These are phyloP conservation scores for Cryptococcus jaspeensis DNA, from an alignment of 1,284 basidiomycete species.

Conservation along the genomic window DNA sequence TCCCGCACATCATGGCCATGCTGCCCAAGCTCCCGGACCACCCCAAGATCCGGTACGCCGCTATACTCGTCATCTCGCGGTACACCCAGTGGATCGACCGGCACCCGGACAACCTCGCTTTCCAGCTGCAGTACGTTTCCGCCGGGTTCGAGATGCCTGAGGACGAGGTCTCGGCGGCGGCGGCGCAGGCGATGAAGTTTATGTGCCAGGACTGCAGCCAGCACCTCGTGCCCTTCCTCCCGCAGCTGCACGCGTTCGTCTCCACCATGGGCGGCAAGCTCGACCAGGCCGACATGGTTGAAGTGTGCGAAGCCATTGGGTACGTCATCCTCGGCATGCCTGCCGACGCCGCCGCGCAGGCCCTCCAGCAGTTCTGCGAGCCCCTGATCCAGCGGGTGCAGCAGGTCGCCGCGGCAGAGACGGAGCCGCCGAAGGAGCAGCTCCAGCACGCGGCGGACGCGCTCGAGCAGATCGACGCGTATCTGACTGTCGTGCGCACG, in stretches of 20 bases:
- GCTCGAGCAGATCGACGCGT: slow-evolving; percentile 84
- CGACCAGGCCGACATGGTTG: slow-evolving; percentile 79
- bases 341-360: slow-evolving; percentile 72
- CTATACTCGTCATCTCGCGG: slow-evolving; percentile 88
- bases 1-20: slow-evolving; percentile 93
- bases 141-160: slow-evolving; percentile 76
- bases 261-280: slow-evolving; percentile 72
- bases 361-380: slow-evolving; percentile 75
- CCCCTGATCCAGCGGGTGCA: slow-evolving; percentile 56
- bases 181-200: slow-evolving; percentile 94
- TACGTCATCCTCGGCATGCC: slow-evolving; percentile 93
- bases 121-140: slow-evolving; percentile 87
- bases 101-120: slow-evolving; percentile 83
- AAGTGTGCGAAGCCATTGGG: slow-evolving; percentile 93
- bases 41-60: slow-evolving; percentile 90
- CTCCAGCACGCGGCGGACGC: slow-evolving; percentile 72
- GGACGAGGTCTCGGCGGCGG: slow-evolving; percentile 88
- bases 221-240: slow-evolving; percentile 88
- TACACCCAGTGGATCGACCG: slow-evolving; percentile 96
- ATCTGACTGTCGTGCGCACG: slow-evolving; percentile 73
- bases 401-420: slow-evolving; percentile 34
- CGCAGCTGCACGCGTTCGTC: slow-evolving; percentile 87
- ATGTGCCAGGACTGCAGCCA: slow-evolving; percentile 95
- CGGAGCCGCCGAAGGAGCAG: slow-evolving; percentile 55
- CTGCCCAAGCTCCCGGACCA: slow-evolving; percentile 87